phyloP scores from a whole-genome alignment of 192 early-diverging fungal genomes.

The Lobosporangium transversale region DNA sequence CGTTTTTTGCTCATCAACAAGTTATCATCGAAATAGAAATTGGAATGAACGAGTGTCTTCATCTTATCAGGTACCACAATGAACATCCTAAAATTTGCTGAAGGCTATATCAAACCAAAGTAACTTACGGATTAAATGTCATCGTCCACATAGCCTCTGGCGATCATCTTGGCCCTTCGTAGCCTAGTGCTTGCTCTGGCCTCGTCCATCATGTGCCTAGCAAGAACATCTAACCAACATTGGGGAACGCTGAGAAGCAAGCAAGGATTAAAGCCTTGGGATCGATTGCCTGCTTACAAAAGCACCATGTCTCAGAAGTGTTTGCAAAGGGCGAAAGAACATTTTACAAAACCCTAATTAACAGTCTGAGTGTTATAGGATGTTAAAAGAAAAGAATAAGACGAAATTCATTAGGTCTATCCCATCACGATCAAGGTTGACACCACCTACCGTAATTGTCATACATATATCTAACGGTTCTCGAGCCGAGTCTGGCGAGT shows the following conservation, averaged over 20 bases:
- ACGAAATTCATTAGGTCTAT: conserved; percentile 29
- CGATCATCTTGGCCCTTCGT: too few relatives aligned
- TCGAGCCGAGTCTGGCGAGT: conserved; percentile 56
- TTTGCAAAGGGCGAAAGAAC: conserved; percentile 57
- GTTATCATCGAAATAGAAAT: too few relatives aligned
- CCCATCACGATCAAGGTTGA: conserved; percentile 22
- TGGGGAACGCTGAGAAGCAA: conserved; percentile 53
- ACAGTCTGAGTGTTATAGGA: not conserved
- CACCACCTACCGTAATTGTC: conserved; percentile 51
- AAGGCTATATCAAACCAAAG: conserved; percentile 46
- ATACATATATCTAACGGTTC: conserved; percentile 61
- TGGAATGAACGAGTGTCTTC: too few relatives aligned
- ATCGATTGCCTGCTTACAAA: conserved; percentile 65
- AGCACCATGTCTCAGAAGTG: conserved; percentile 64
- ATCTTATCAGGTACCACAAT: conserved; percentile 7
- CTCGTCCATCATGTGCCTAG: too few relatives aligned
- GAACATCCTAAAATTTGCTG: conserved; percentile 31
- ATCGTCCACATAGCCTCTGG: too few relatives aligned
- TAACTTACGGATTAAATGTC: conserved; percentile 12
- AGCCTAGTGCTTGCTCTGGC: too few relatives aligned
- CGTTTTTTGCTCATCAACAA: too few relatives aligned
- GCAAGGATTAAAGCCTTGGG: conserved; percentile 64
- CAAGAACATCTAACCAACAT: too few relatives aligned
- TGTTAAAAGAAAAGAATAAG: conserved; percentile 22
- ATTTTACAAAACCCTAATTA: not conserved